phyloP scores from a whole-genome alignment of 495 filamentous ascomycete genomes.

The Aspergillus bertholletiae region DNA sequence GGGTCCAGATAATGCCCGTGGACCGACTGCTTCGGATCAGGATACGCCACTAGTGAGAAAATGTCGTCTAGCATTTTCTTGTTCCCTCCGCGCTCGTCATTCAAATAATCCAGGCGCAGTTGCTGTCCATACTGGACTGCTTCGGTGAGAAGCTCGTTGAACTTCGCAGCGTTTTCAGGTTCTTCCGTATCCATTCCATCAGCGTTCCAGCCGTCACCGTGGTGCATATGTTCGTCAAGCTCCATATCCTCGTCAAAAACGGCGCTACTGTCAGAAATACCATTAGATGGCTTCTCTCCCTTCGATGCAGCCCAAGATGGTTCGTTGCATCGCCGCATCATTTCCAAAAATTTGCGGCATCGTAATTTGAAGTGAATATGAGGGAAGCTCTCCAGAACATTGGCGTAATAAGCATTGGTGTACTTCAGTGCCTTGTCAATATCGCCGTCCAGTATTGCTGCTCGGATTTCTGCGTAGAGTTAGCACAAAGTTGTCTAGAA shows the following conservation, averaged over 20 bases:
- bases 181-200: slow-evolving; percentile 56
- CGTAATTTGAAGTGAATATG: slow-evolving; percentile 87
- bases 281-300: slow-evolving; percentile 31
- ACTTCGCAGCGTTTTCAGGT: slow-evolving; percentile 29
- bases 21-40: slow-evolving; percentile 68
- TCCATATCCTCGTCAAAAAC: slow-evolving; percentile 73
- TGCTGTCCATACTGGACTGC: slow-evolving; percentile 79
- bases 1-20: slow-evolving; percentile 78
- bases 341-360: slow-evolving; percentile 92
- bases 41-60: slow-evolving; percentile 84
- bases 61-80: slow-evolving; percentile 76
- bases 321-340: slow-evolving; percentile 82
- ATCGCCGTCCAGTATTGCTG: slow-evolving; percentile 87
- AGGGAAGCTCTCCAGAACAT: slow-evolving; percentile 77
- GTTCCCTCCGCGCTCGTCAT: slow-evolving; percentile 64
- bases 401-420: slow-evolving; percentile 74
- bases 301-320: slow-evolving; percentile 41
- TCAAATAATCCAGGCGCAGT: slow-evolving; percentile 69
- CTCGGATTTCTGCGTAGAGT: slow-evolving; percentile 64
- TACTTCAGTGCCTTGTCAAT: slow-evolving; percentile 85
- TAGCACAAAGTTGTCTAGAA: slow-evolving; percentile 7
- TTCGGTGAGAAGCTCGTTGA: slow-evolving; percentile 58
- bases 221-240: slow-evolving; percentile 62
- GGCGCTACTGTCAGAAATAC: slow-evolving; percentile 39
- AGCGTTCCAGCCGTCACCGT: slow-evolving; percentile 46